phyloP scores from a whole-genome alignment of 148 eudicot species.

The Rhododendron mucronatum region DNA sequence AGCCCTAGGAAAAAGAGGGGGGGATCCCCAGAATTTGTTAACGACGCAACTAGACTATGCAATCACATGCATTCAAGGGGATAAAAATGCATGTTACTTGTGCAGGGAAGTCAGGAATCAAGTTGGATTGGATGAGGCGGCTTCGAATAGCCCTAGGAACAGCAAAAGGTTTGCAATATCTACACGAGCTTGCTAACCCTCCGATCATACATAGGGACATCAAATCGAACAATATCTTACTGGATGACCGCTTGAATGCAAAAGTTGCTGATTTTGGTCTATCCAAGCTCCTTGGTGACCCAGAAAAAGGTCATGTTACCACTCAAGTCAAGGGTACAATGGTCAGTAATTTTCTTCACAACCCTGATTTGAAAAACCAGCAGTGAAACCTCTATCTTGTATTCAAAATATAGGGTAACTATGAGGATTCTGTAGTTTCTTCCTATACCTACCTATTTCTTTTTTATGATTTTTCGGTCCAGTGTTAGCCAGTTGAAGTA shows the following conservation, averaged over 20 bases:
- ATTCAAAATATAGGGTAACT: neutral
- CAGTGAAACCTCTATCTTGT: neutral
- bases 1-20: neutral
- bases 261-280: conserved; percentile 63
- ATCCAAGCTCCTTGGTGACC: conserved; percentile 31
- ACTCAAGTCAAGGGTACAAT: conserved; percentile 66
- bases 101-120: conserved; percentile 45
- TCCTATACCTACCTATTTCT: neutral
- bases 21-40: neutral
- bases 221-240: conserved; percentile 47
- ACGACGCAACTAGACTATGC: neutral
- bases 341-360: conserved; percentile 26
- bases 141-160: conserved; percentile 47
- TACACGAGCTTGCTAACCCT: conserved; percentile 54
- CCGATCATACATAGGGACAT: conserved; percentile 60
- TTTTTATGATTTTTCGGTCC: neutral
- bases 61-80: neutral
- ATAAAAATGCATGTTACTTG: neutral
- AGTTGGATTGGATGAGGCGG: conserved; percentile 50
- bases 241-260: conserved; percentile 42
- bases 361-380: neutral
- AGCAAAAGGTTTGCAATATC: conserved; percentile 52
- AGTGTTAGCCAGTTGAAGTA: neutral
- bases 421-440: neutral
- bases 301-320: conserved; percentile 30